A percentile compares a stretch with the other conserved stretches of the same genome.
Evolutionary conservation across 495 filamentous ascomycete species (phyloP).

Genomic region (Ramalina intermedia): DNA sequence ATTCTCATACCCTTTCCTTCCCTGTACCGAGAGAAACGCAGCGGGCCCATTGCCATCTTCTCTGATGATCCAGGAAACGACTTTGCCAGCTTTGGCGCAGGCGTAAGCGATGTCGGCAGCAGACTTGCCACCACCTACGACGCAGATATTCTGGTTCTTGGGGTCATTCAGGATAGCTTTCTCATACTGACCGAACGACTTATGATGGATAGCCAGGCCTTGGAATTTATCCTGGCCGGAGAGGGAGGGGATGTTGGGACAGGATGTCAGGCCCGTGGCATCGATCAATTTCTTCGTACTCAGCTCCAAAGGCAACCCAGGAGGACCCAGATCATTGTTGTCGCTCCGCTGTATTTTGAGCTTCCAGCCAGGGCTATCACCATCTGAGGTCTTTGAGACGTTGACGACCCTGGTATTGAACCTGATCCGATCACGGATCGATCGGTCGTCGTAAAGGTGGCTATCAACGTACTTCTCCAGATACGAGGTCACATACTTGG

Average conservation of each 20-base stretch:
- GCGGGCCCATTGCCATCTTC: slow-evolving; percentile 18
- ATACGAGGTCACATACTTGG: slow-evolving; percentile 27
- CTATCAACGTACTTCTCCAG: slow-evolving; percentile 26
- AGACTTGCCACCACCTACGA: slow-evolving; percentile 30
- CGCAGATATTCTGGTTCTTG: slow-evolving; percentile 13
- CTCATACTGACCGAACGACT: slow-evolving; percentile 21
- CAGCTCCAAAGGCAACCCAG: no score
- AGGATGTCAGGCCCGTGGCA: slow-evolving; percentile 25
- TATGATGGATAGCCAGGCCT: slow-evolving; percentile 25
- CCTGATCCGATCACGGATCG: slow-evolving; percentile 18
- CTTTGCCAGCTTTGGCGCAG: slow-evolving; percentile 23
- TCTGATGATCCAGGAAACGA: slow-evolving; percentile 28
- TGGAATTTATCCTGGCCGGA: slow-evolving; percentile 15
- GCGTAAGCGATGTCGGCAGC: slow-evolving; percentile 30
- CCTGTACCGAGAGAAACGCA: slow-evolving; percentile 13
- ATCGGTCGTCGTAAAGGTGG: slow-evolving; percentile 17
- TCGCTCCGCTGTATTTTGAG: neutral
- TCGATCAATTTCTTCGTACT: slow-evolving; percentile 21
- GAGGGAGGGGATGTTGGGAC: slow-evolving; percentile 22
- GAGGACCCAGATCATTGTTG: slow-evolving; percentile 6
- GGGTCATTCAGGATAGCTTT: slow-evolving; percentile 12
- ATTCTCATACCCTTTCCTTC: slow-evolving; percentile 19
- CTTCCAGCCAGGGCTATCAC: slow-evolving; percentile 14
- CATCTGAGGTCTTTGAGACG: slow-evolving; percentile 14
- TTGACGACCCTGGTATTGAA: slow-evolving; percentile 18